phyloP scores from a whole-genome alignment of 352 stramenopile species.

The Pythium biforme region DNA sequence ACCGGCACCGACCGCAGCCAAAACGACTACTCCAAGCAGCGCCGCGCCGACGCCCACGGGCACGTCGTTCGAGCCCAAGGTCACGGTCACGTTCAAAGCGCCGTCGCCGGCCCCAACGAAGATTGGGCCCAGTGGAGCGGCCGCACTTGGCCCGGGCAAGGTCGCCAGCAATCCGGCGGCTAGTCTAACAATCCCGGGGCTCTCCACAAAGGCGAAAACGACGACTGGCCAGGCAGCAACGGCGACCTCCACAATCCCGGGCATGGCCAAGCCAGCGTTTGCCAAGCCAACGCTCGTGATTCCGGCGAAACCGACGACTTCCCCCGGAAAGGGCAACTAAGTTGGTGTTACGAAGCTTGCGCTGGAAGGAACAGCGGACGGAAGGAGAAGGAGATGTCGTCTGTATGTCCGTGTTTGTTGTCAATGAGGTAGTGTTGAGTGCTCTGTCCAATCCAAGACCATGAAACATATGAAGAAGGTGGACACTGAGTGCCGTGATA shows the following conservation, averaged over 20 bases:
- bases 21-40: not conserved
- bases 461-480: too few species aligned
- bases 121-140: not conserved
- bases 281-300: not conserved
- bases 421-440: too few species aligned
- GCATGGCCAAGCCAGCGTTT: not conserved
- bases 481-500: too few species aligned
- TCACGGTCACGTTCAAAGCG: conserved; percentile 3
- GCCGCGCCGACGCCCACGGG: not conserved
- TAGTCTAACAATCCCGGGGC: too few species aligned
- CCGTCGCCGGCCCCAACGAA: not conserved
- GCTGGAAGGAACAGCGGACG: not conserved
- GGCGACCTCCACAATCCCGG: not conserved
- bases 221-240: not conserved
- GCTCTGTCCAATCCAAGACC: too few species aligned
- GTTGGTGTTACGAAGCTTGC: not conserved
- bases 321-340: not conserved
- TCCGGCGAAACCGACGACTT: not conserved
- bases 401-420: too few species aligned
- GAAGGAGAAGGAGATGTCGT: too few species aligned
- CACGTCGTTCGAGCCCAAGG: conserved; percentile 7
- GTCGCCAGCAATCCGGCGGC: not conserved
- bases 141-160: not conserved
- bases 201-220: not conserved
- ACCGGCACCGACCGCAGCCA: not conserved